Evolutionary conservation across 2,329 filamentous ascomycete genomes (phyloP).

Genomic region (Nemania diffusa): DNA sequence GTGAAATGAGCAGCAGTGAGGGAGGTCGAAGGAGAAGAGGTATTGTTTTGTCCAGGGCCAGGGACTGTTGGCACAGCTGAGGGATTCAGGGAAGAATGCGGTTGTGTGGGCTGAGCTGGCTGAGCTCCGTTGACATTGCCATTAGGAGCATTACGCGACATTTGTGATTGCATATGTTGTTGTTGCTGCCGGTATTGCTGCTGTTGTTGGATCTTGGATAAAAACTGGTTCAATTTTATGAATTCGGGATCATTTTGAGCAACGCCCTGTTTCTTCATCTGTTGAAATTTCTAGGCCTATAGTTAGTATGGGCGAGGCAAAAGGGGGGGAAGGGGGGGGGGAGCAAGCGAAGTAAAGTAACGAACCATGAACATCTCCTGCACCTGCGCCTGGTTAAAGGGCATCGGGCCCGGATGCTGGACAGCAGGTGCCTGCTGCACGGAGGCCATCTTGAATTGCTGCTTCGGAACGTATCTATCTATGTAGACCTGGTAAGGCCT

Average conservation of each 20-base stretch:
- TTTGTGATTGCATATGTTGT: constrained; percentile 61
- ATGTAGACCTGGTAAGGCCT: constrained; percentile 38
- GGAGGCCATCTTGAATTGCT: constrained; percentile 74
- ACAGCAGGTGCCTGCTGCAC: constrained; percentile 77
- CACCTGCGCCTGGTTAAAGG: constrained; percentile 79
- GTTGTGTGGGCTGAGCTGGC: constrained; percentile 50
- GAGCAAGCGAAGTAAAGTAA: constrained; percentile 3
- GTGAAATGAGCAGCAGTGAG: constrained; percentile 68
- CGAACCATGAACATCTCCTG: constrained; percentile 76
- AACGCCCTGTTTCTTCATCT: constrained; percentile 88
- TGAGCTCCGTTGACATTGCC: constrained; percentile 64
- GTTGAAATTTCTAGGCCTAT: constrained; percentile 78
- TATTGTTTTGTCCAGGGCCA: constrained; percentile 46
- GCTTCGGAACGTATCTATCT: constrained; percentile 33
- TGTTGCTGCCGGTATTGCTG: constrained; percentile 68
- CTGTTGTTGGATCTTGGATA: constrained; percentile 76
- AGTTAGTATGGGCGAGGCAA: constrained; percentile 17
- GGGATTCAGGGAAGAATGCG: constrained; percentile 50
- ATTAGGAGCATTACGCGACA: constrained; percentile 64
- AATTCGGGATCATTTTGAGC: constrained; percentile 86
- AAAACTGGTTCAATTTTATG: constrained; percentile 80
- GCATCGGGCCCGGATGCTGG: constrained; percentile 70
- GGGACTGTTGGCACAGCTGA: constrained; percentile 54
- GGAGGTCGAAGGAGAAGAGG: constrained; percentile 50
- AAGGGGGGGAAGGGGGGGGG: too few species aligned